Base-by-base conservation (phyloP, 2,329 filamentous ascomycete species). In the Dactylellina drechsleri region DNA sequence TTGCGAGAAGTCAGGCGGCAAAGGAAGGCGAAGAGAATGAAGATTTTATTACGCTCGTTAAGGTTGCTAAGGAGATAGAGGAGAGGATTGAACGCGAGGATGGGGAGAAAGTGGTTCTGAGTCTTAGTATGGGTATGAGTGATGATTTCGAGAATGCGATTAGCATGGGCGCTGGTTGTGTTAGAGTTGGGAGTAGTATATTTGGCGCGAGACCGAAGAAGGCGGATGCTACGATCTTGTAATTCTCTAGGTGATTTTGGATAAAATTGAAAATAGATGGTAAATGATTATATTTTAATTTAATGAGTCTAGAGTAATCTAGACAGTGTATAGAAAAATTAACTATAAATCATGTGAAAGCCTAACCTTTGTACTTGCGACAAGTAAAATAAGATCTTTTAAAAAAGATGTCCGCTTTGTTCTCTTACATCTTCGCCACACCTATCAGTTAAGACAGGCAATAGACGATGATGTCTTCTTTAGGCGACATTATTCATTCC, bases 81-180 rank as follows among this genome's bases (percentile, higher is more conserved):
- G 23, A 70, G 66, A 66, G 76, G 52, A 75, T 78, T 28, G 75
- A 77, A 31, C 62, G 43, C 12, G 58, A 62, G 18, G 76, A 75
- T 26, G 62, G 72, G 2, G 74, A 53, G n/a, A 65, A 70, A 18
- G 52, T 64, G n/a, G 43, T 23, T 40, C 26, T 76, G 40, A 61
- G 49, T 57, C 41, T 68, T 53, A 76, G 57, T 56, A 66, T 72
- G 77, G 70, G 72, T 15, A 74, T 99, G 95, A 97, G 93, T 81
- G 89, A 92, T 80, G 95, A 99, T 82, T 99, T 94, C 82, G 93
- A 97, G 84, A 91, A 90, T 6, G 95, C 95, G 0, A 90, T 98
- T 80, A 83, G 82, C 12, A 84, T 92, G 84, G 95, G 95, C 0
- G 97, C 93, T 83, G 86, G 88, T 78, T 93, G 98, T 85, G 93